Conservation (phyloP, 2,329 filamentous ascomycete species). For the Sporothrix humicola region DNA sequence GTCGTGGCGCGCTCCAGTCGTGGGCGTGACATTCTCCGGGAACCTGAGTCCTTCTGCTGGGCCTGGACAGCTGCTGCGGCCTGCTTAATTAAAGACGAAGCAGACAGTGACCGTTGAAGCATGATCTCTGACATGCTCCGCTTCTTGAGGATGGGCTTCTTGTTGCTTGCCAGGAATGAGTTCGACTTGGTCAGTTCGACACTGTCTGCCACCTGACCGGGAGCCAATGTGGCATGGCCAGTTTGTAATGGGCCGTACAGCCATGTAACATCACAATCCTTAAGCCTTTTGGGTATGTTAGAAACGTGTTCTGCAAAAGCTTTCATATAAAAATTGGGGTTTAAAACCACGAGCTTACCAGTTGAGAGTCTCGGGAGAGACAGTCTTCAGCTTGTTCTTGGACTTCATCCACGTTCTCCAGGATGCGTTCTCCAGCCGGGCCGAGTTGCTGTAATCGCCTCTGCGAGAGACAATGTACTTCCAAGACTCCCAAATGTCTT, state of each 20-base stretch:
- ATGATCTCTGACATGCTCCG: slow-evolving; percentile 95
- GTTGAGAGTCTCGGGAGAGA: slow-evolving; percentile 89
- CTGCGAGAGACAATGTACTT: slow-evolving; percentile 84
- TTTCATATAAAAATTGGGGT: background rate
- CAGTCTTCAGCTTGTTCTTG: slow-evolving; percentile 83
- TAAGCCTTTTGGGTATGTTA: slow-evolving; percentile 72
- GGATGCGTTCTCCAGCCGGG: slow-evolving; percentile 89
- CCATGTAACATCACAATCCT: slow-evolving; percentile 97
- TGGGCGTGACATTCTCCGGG: slow-evolving; percentile 55
- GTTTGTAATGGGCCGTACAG: slow-evolving; percentile 91
- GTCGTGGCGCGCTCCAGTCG: slow-evolving; percentile 67
- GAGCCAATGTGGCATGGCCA: slow-evolving; percentile 62
- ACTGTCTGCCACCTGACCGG: slow-evolving; percentile 50
- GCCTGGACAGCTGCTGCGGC: slow-evolving; percentile 85
- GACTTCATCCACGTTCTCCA: slow-evolving; percentile 97
- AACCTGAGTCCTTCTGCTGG: slow-evolving; percentile 67
- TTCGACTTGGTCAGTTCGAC: slow-evolving; percentile 57
- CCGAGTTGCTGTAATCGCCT: slow-evolving; percentile 78
- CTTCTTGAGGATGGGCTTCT: slow-evolving; percentile 96
- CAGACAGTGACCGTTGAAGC: slow-evolving; percentile 85
- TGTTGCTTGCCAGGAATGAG: slow-evolving; percentile 69
- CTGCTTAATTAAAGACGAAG: slow-evolving; percentile 87
- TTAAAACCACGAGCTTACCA: slow-evolving; percentile 65
- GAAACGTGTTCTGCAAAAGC: slow-evolving; percentile 10
- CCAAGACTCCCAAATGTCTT: slow-evolving; percentile 98